phyloP scores from a whole-genome alignment of 495 filamentous ascomycete genomes.

The Penicillium ochrochloron region DNA sequence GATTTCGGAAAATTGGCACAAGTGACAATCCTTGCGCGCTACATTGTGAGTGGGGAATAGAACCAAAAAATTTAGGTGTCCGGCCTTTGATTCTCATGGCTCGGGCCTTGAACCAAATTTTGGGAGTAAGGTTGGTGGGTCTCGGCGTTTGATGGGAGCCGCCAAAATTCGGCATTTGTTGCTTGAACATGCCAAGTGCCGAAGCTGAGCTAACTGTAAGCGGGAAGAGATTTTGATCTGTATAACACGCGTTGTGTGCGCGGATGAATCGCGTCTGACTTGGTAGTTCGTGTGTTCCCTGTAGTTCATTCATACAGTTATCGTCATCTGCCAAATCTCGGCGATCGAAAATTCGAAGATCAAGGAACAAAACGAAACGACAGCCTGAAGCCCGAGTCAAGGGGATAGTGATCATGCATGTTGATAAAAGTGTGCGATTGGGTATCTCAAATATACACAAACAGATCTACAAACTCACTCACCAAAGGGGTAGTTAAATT shows the following conservation, averaged over 20 bases:
- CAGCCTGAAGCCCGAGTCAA: not conserved
- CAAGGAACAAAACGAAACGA: not conserved
- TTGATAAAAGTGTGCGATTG: not conserved
- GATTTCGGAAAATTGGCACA: not conserved
- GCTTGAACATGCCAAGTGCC: not conserved
- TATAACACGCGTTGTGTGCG: not conserved
- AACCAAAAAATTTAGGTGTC: not conserved
- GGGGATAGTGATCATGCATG: not conserved
- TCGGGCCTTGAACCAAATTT: not conserved
- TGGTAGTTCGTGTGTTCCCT: not conserved
- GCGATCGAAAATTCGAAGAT: not conserved
- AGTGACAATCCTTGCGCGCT: not conserved
- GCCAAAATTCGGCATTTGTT: slow-evolving; percentile 2
- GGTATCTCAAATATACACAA: slow-evolving; percentile 13
- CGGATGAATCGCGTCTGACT: too few species aligned
- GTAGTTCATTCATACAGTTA: not conserved
- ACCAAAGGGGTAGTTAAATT: slow-evolving; percentile 98
- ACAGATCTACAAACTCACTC: slow-evolving; percentile 51
- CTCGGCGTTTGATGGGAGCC: not conserved
- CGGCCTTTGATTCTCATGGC: not conserved
- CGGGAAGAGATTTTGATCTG: not conserved
- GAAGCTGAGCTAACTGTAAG: not conserved
- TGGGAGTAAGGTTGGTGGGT: not conserved
- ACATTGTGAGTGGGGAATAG: not conserved
- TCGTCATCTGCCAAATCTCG: not conserved